Evolutionary conservation across 2,329 filamentous ascomycete species (phyloP), one percentile per base, ranked within the genome.

Genomic region (Paracoccidioides brasiliensis): DNA sequence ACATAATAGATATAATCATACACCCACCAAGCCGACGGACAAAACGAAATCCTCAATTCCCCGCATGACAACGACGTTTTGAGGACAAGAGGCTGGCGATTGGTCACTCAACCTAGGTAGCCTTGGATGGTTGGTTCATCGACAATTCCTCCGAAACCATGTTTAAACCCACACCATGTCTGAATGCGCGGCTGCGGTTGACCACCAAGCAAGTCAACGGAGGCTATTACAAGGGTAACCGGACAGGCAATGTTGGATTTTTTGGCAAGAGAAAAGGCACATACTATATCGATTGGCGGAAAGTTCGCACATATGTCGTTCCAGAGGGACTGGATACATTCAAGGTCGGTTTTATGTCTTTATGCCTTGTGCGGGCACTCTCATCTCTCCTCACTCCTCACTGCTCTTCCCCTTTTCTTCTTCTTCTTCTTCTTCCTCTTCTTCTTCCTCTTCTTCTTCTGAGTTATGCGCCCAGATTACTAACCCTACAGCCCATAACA

Each of bases 151-250:
- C 57, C 49, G 49, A 50, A 58, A 67, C 58, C 45, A 72, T 73
- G 70, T 70, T 75, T 59, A 74, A 72, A 61, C 71, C 74, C 40
- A 70, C 74, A 42, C 63, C 69, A 55, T 67, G 71, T 38, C 83
- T 95, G 65, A 78, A 80, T 64, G 77, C 82, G 69, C 80, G 81
- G 56, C 80, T 89, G 72, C 89, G 91, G 67, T 81, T 98, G 66
- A 96, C 88, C 10, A 95, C 91, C 63, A 98, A 98, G 75, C 85
- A 93, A 72, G 85, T 91, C 69, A 87, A 86, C 70, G 88, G 89
- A 68, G 91, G 90, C 63, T 98, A 85, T 81, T 98, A 98, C 82
- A 97, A 97, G 79, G 93, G 93, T 69, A 96, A 86, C 65, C 80
- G 90, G 49, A 85, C 89, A 0, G 93, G 93, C 1, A 83, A 86